Evolutionary conservation across 495 filamentous ascomycete species (phyloP).

Genomic region (Lophiostoma macrostomum): DNA sequence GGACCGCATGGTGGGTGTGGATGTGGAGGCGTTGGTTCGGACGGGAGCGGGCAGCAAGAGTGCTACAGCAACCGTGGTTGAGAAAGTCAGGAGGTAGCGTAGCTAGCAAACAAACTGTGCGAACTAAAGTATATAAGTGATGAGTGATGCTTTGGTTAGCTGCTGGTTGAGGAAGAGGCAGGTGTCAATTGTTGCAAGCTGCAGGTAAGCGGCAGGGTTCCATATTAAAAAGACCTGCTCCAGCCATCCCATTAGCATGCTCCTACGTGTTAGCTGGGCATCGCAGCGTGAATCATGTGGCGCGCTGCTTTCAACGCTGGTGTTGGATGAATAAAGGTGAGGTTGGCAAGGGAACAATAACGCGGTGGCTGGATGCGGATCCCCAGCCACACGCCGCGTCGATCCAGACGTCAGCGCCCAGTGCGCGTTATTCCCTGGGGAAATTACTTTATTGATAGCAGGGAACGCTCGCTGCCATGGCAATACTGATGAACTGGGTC

Average conservation of each 20-base stretch:
- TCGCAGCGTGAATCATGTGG: slow-evolving; percentile 10
- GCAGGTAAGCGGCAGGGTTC: slow-evolving; percentile 12
- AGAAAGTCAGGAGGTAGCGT: background rate
- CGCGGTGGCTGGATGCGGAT: slow-evolving; percentile 18
- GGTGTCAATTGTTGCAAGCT: slow-evolving; percentile 1
- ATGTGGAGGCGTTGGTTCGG: slow-evolving; percentile 1
- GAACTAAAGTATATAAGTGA: background rate
- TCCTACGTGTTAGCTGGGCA: slow-evolving; percentile 11
- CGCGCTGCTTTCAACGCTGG: slow-evolving; percentile 14
- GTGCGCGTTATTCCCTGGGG: no score
- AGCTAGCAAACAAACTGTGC: background rate
- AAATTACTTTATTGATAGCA: no score
- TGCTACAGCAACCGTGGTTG: background rate
- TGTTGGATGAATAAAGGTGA: slow-evolving; percentile 29
- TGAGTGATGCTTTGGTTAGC: background rate
- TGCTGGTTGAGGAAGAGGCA: background rate
- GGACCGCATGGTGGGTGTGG: slow-evolving; percentile 28
- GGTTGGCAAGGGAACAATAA: slow-evolving; percentile 21
- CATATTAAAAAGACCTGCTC: slow-evolving; percentile 24
- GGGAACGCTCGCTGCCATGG: no score
- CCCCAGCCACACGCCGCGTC: slow-evolving; percentile 9
- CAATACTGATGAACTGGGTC: no score
- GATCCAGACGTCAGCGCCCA: background rate
- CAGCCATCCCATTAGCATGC: slow-evolving; percentile 27
- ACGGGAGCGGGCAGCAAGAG: no score